Evolutionary conservation across 1,139 yeast species (phyloP).

Genomic region (Hemisphaericaspora xylofermentans): DNA sequence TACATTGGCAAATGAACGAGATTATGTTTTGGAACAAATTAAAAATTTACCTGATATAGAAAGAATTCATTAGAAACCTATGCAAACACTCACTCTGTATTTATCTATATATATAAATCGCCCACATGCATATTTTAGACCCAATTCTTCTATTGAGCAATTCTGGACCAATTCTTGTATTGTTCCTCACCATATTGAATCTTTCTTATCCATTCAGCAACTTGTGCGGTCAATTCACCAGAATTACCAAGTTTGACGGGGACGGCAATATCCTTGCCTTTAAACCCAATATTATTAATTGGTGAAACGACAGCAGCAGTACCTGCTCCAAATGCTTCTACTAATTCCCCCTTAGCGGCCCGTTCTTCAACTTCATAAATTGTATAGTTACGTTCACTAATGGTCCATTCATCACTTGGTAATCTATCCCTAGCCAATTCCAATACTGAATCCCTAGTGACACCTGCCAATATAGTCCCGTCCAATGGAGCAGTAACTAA

Average conservation of each 20-base stretch:
- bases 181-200: conserved; percentile 86
- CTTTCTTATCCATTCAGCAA: conserved; percentile 83
- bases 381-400: conserved; percentile 79
- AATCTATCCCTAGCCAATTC: conserved; percentile 73
- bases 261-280: conserved; percentile 66
- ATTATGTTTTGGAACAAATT: conserved; percentile 74
- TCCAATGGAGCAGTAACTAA: conserved; percentile 94
- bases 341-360: conserved; percentile 74
- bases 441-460: conserved; percentile 87
- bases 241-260: conserved; percentile 79
- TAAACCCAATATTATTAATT: conserved; percentile 81
- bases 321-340: conserved; percentile 96
- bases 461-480: conserved; percentile 96
- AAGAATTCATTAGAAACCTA: conserved; percentile 12
- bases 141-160: conserved; percentile 31
- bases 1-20: conserved; percentile 74
- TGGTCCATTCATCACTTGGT: conserved; percentile 69
- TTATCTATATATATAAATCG: background rate
- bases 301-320: conserved; percentile 98
- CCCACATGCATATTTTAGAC: too few species aligned
- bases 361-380: conserved; percentile 77
- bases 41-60: conserved; percentile 58
- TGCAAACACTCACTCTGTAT: background rate
- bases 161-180: conserved; percentile 61
- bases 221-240: conserved; percentile 76